Evolutionary conservation across 805 yeast genomes (phyloP), one percentile per base, ranked within the genome.

Genomic region (Ogataea pilisensis): DNA sequence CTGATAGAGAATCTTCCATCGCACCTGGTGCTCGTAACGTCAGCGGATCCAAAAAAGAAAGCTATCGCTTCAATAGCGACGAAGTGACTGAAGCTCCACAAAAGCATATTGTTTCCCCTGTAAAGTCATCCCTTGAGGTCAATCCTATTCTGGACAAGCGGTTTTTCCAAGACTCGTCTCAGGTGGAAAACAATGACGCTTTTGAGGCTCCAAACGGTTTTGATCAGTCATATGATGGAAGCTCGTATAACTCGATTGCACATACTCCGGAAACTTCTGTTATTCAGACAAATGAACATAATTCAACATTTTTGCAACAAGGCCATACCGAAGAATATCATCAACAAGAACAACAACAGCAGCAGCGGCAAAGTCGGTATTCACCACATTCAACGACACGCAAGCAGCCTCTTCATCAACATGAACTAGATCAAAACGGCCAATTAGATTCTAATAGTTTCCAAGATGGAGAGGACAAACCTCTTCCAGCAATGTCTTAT

Each of bases 241-340:
- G 25, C 20, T 51, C 55, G 2, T 43, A 39, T 20, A 47, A 51
- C 16, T 51, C 55, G 5, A 51, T 51, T 21, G 44, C 48, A 2
- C 48, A 48, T 24, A 47, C 55, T n/a, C 54, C 52, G 2, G 51
- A 45, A 16, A 41, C 45, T 32, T 42, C 52, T 2, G 37, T 44
- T 27, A 14, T 31, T 24, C 34, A 34, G 11, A 5, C 34, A 25
- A 34, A 20, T 17, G 34, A 21, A 9, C 13, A n/a, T n/a, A n/a
- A n/a, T n/a, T n/a, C n/a, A n/a, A n/a, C n/a, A n/a, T n/a, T n/a
- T n/a, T n/a, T n/a, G n/a, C n/a, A n/a, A n/a, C n/a, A n/a, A n/a
- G n/a, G n/a, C n/a, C n/a, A n/a, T n/a, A n/a, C n/a, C n/a, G n/a
- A n/a, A n/a, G n/a, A n/a, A n/a, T n/a, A n/a, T n/a, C n/a, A n/a